A percentile compares a stretch with the other conserved stretches of the same genome.
Evolutionary conservation across 148 eudicot species (phyloP).

Genomic region (Chenopodium quinoa): DNA sequence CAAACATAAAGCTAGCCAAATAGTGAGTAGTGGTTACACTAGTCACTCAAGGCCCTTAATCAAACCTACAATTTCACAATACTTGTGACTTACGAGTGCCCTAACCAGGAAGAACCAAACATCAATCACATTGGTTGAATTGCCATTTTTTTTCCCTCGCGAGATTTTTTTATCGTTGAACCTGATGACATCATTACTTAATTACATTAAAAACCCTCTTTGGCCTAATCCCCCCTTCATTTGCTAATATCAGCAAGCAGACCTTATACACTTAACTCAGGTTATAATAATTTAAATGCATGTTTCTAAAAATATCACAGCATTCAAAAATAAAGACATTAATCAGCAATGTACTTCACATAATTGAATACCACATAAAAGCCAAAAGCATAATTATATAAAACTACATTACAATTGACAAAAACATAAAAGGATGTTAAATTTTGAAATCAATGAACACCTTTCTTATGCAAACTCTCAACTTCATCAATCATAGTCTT

Average conservation of each 20-base stretch:
- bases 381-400: background rate
- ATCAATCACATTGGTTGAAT: background rate
- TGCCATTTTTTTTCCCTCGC: background rate
- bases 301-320: too few relatives aligned
- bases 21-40: too few relatives aligned
- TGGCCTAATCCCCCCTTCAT: background rate
- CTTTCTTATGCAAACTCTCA: conserved; percentile 75
- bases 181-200: background rate
- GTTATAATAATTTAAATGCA: too few relatives aligned
- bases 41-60: too few relatives aligned
- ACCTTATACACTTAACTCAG: too few relatives aligned
- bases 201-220: background rate
- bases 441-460: conserved; percentile 19
- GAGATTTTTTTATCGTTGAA: too few relatives aligned
- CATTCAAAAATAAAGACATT: too few relatives aligned
- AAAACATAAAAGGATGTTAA: background rate
- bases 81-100: too few relatives aligned
- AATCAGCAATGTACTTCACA: background rate
- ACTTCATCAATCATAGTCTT: conserved; percentile 60
- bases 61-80: too few relatives aligned
- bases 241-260: background rate
- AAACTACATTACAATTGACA: background rate
- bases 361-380: too few relatives aligned
- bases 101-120: background rate
- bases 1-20: background rate